Evolutionary conservation across 768 basidiomycete species (phyloP).

Genomic region (Lenzites betulinus): DNA sequence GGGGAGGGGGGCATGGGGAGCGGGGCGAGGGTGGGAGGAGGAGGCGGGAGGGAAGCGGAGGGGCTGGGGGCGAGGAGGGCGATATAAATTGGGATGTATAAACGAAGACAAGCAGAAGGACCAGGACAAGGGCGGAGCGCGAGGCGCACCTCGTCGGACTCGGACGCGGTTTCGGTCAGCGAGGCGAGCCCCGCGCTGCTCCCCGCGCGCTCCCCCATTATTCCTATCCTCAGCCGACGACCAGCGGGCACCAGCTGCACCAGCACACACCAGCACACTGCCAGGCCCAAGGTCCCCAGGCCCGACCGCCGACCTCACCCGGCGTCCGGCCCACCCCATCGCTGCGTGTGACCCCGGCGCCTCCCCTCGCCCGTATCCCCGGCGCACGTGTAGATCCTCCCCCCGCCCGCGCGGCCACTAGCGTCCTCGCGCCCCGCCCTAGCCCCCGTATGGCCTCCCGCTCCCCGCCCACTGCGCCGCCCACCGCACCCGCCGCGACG

Average conservation of each 20-base stretch:
- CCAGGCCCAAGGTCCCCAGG: too few relatives aligned
- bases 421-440: slow-evolving; percentile 6
- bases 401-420: background rate
- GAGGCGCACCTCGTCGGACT: background rate
- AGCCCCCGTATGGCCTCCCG: background rate
- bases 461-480: background rate
- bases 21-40: slow-evolving; percentile 2
- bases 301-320: slow-evolving; percentile 3
- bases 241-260: too few relatives aligned
- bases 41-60: slow-evolving; percentile 20
- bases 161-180: background rate
- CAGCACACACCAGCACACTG: too few relatives aligned
- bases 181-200: background rate
- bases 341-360: slow-evolving; percentile 26
- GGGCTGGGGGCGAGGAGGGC: slow-evolving; percentile 1
- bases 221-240: too few relatives aligned
- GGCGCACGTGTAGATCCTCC: slow-evolving; percentile 11
- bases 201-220: too few relatives aligned
- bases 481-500: background rate
- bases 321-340: slow-evolving; percentile 10
- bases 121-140: background rate
- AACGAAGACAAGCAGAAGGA: background rate
- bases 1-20: slow-evolving; percentile 32
- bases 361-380: slow-evolving; percentile 23
- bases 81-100: slow-evolving; percentile 21